Conservation (phyloP, 305 asterid species). For the Fraxinus greggii region DNA sequence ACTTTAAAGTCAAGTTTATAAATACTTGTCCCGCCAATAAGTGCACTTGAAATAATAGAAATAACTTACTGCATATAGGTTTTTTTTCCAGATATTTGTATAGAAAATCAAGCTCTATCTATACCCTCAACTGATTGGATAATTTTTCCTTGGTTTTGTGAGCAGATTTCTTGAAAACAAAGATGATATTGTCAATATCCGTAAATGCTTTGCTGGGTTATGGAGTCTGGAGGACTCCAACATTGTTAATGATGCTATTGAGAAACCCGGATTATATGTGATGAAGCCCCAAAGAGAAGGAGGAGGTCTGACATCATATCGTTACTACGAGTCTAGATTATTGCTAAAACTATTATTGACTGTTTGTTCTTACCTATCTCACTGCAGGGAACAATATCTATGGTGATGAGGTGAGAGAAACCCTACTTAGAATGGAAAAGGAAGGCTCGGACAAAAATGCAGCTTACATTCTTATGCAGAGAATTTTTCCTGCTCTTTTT, state of each 20-base stretch:
- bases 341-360: not conserved
- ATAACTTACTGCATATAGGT: not conserved
- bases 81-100: not conserved
- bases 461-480: slow-evolving; percentile 94
- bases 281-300: slow-evolving; percentile 99
- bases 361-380: slow-evolving; percentile 11
- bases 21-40: not conserved
- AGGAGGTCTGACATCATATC: slow-evolving; percentile 61
- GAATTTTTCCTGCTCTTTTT: slow-evolving; percentile 74
- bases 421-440: slow-evolving; percentile 59
- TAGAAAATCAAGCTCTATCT: not conserved
- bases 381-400: slow-evolving; percentile 82
- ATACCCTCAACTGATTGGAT: not conserved
- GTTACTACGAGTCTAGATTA: not conserved
- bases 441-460: slow-evolving; percentile 72
- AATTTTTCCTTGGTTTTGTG: slow-evolving; percentile 19
- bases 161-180: slow-evolving; percentile 82
- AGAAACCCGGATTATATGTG: slow-evolving; percentile 76
- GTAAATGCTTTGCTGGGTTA: slow-evolving; percentile 89
- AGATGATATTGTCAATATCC: slow-evolving; percentile 79
- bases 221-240: slow-evolving; percentile 81
- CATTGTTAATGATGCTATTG: slow-evolving; percentile 72
- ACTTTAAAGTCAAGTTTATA: not conserved
- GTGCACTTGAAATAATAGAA: not conserved
- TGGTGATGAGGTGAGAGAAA: slow-evolving; percentile 68